Base-by-base conservation (phyloP, 2,329 filamentous ascomycete species). In the Alternaria angustiovoidea region DNA sequence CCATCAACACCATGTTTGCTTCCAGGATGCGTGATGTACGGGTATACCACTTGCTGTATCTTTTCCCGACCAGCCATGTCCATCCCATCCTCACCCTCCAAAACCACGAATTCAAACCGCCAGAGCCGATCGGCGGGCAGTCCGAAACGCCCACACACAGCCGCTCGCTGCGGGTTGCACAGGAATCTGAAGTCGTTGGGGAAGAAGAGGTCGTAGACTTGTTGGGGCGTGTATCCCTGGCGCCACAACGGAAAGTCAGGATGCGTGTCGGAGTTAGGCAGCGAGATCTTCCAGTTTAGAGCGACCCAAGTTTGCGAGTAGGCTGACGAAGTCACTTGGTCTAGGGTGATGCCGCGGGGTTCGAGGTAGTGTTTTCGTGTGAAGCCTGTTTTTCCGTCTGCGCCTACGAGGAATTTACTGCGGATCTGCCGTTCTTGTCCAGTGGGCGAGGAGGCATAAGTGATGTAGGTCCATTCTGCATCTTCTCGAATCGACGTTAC, bases 351-450 rank as follows among this genome's bases (percentile, higher is more conserved):
- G 12, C 44, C 54, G n/a, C 14, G 38, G 2, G 43, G 14, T 22
- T 57, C 54, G 22, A 57, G 54, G 26, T 51, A 57, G 2, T 24
- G n/a, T 34, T 55, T 55, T 11, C 42, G 41, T 8, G 24, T 30
- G 42, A 22, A 55, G 7, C 52, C 42, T 0, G 28, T 32, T 32
- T 55, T 55, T 2, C 52, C 52, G 34, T 55, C 52, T 14, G 41
- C 41, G 26, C 41, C 52, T 18, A 47, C 30, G n/a, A 55, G 30
- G 16, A 55, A 55, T 22, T 20, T 48, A 16, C 46, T 32, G 7
- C 46, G 28, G 32, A 48, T 14, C 5, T 32, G 28, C 14, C 34
- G 9, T 30, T 30, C 28, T 12, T 5, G 14, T 6, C 2, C 46
- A 8, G 24, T 16, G 18, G 11, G 24, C 9, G 5, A 16, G 14